Evolutionary conservation across 2,329 filamentous ascomycete genomes (phyloP).

Genomic region (Cladosporium halotolerans): DNA sequence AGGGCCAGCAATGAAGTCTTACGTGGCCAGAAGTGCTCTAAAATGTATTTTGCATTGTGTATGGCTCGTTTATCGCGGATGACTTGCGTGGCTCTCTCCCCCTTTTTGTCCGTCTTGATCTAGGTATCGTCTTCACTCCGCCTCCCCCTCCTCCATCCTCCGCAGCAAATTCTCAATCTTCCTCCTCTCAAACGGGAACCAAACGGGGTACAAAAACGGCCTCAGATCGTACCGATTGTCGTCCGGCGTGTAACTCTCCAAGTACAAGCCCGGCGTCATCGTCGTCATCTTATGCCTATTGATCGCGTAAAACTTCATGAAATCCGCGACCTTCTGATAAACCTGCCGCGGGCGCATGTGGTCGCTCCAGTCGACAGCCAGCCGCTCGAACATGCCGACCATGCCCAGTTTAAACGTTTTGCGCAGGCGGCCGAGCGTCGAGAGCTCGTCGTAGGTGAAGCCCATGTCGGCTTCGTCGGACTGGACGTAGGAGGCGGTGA

Average conservation of each 20-base stretch:
- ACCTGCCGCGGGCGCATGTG: slow-evolving; percentile 26
- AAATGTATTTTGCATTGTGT: no score
- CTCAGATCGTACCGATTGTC: slow-evolving; percentile 52
- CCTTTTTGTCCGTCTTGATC: no score
- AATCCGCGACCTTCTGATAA: slow-evolving; percentile 38
- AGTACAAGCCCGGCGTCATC: slow-evolving; percentile 53
- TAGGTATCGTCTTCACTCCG: neutral
- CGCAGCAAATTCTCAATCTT: slow-evolving; percentile 45
- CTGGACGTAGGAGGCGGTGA: slow-evolving; percentile 56
- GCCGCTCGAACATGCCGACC: slow-evolving; percentile 48
- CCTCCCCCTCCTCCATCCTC: slow-evolving; percentile 34
- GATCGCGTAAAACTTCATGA: slow-evolving; percentile 54
- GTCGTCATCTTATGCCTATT: slow-evolving; percentile 62
- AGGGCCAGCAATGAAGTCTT: no score
- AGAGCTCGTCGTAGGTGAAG: slow-evolving; percentile 50
- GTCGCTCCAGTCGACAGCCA: slow-evolving; percentile 47
- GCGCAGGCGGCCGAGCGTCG: slow-evolving; percentile 47
- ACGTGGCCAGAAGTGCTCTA: no score
- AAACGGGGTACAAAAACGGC: slow-evolving; percentile 49
- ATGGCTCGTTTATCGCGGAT: no score
- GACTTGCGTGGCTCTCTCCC: no score
- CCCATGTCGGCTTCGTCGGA: slow-evolving; percentile 52
- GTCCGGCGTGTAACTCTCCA: slow-evolving; percentile 43
- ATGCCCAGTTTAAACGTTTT: slow-evolving; percentile 51
- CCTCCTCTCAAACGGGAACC: slow-evolving; percentile 41